Base-by-base conservation (phyloP, 352 stramenopile species). In the Phytophthora ramorum region DNA sequence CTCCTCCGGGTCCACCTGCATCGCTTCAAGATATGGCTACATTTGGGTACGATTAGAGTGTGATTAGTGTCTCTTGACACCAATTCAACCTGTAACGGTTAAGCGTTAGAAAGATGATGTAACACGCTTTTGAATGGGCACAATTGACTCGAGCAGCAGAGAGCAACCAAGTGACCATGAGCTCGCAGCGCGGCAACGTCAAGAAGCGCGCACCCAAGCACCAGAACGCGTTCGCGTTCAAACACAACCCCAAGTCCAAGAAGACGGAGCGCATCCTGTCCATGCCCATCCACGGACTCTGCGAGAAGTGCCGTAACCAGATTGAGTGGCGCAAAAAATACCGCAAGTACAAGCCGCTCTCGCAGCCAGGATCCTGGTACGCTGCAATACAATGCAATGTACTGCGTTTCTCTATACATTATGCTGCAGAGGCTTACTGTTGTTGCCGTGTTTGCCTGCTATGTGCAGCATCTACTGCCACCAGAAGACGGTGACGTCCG, bases 321-420 rank as follows among this genome's bases (percentile, higher is more conserved):
- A 98, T 99, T 67, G 97, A 99, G 75, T 99, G 97, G 97, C 83
- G 96, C 61, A 99, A 99, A 85, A 98, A 99, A 72, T 99, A 99
- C 82, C 90, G 97, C 75, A 99, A 99, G 76, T 99, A 99, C 84
- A 98, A 98, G 67, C 97, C 97, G 46, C 74, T 98, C 43, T 98
- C 95, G 41, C 89, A 98, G 81, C 95, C 95, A 14, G 89, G 76
- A 17, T 98, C 90, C 38, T 99, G 87, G 87, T 95, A 73, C 65
- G 76, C 54, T 40, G 3, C 41, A 47, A n/a, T 49, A 24, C 30
- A 28, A 9, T 37, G 12, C 28, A 45, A 22, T 63, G 19, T 17
- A 60, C 10, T 48, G 12, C 16, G 17, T 17, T 44, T 37, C 34
- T 4, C 20, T 58, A 40, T 50, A 16, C n/a, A 45, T 9, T 51